Evolutionary conservation across 2,329 filamentous ascomycete genomes (phyloP).

Genomic region (Samsoniella hepiali): DNA sequence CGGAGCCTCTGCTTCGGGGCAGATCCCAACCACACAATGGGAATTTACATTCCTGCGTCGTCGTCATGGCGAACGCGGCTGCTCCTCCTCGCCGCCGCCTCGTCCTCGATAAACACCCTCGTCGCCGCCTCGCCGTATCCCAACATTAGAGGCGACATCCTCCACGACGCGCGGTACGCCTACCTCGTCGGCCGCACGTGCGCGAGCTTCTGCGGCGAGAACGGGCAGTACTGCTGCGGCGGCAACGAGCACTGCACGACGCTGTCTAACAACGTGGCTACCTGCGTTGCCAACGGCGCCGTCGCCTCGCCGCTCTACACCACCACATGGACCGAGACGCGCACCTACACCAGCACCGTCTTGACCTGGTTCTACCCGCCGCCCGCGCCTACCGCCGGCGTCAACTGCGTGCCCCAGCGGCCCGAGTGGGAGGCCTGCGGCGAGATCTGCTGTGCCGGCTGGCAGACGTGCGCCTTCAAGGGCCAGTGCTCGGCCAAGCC

Average conservation of each 20-base stretch:
- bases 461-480: slow-evolving; percentile 61
- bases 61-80: slow-evolving; percentile 21
- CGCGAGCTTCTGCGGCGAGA: slow-evolving; percentile 50
- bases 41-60: slow-evolving; percentile 18
- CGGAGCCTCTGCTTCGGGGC: slow-evolving; percentile 7
- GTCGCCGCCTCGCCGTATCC: slow-evolving; percentile 47
- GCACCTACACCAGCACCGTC: slow-evolving; percentile 57
- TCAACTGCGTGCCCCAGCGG: slow-evolving; percentile 49
- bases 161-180: slow-evolving; percentile 47
- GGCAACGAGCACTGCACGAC: slow-evolving; percentile 51
- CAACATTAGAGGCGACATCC: slow-evolving; percentile 33
- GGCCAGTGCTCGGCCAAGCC: slow-evolving; percentile 58
- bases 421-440: slow-evolving; percentile 62
- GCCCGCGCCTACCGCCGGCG: slow-evolving; percentile 42
- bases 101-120: slow-evolving; percentile 18
- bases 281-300: slow-evolving; percentile 41
- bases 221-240: slow-evolving; percentile 55
- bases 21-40: slow-evolving; percentile 9
- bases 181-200: slow-evolving; percentile 51
- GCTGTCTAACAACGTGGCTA: slow-evolving; percentile 44
- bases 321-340: slow-evolving; percentile 60
- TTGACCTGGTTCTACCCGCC: slow-evolving; percentile 48
- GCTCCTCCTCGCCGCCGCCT: slow-evolving; percentile 37
- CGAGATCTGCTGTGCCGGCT: slow-evolving; percentile 64
- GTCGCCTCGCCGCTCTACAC: slow-evolving; percentile 41